Evolutionary conservation across 495 filamentous ascomycete genomes (phyloP).

Genomic region (Lophiotrema nucula): DNA sequence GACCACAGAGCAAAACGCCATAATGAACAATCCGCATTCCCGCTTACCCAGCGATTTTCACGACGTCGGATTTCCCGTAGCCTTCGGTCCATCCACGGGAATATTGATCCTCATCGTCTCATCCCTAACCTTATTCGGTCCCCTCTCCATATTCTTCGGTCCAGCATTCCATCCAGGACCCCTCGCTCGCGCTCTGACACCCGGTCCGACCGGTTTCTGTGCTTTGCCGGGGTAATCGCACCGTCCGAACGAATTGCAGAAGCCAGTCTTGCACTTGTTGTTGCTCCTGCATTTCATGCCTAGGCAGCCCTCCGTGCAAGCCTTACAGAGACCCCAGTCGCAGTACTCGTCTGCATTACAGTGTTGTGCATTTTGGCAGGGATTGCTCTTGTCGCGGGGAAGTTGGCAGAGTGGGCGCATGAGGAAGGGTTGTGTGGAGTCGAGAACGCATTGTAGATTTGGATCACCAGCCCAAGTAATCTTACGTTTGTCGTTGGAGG

Average conservation of each 20-base stretch:
- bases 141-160: slow-evolving; percentile 10
- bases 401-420: slow-evolving; percentile 4
- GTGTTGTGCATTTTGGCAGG: slow-evolving; percentile 17
- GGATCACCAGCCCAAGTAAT: neutral
- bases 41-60: too few species aligned
- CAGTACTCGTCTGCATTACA: slow-evolving; percentile 28
- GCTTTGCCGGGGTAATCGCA: slow-evolving; percentile 27
- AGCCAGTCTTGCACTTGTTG: slow-evolving; percentile 28
- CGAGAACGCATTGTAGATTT: neutral
- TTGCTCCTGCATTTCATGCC: slow-evolving; percentile 19
- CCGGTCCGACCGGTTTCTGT: slow-evolving; percentile 12
- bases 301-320: slow-evolving; percentile 24
- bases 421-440: neutral
- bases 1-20: too few species aligned
- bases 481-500: neutral
- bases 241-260: slow-evolving; percentile 24
- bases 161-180: slow-evolving; percentile 18
- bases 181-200: slow-evolving; percentile 5
- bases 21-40: too few species aligned
- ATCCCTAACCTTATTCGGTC: slow-evolving; percentile 27
- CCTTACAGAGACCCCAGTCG: slow-evolving; percentile 25
- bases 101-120: slow-evolving; percentile 24
- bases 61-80: slow-evolving; percentile 17
- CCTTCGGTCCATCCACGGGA: slow-evolving; percentile 16
- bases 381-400: slow-evolving; percentile 4